Percentiles rank a stretch among this genome's conserved stretches.
These are phyloP conservation scores for Carex pumila DNA, from an alignment of 176 grass and related monocot species.

Conservation along the genomic window DNA sequence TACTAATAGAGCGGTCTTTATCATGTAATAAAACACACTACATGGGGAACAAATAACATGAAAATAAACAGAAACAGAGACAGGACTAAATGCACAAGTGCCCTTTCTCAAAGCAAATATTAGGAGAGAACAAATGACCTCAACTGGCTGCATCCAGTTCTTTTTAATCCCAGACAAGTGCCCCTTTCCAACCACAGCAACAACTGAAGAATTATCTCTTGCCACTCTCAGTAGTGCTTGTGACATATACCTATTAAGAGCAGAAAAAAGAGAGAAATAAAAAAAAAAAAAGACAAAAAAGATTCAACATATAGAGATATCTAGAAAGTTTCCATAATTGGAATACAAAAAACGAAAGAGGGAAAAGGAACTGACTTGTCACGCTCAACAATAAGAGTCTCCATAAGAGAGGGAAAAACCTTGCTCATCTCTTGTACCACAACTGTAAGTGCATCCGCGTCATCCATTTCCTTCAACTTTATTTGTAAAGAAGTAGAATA, in stretches of 20 bases:
- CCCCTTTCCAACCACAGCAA: conserved; percentile 89
- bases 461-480: conserved; percentile 94
- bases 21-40: background rate
- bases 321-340: background rate
- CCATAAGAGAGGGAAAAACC: conserved; percentile 80
- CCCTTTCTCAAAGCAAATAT: background rate
- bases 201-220: conserved; percentile 73
- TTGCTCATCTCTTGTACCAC: conserved; percentile 98
- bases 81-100: background rate
- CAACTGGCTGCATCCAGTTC: conserved; percentile 67
- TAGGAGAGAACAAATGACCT: conserved; percentile 34
- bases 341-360: background rate
- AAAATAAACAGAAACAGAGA: background rate
- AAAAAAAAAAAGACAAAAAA: background rate
- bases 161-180: conserved; percentile 95
- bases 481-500: background rate
- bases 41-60: background rate
- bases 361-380: conserved; percentile 58
- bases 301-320: background rate
- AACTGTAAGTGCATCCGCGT: conserved; percentile 83
- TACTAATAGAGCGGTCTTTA: background rate
- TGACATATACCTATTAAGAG: conserved; percentile 83
- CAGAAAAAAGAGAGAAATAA: background rate
- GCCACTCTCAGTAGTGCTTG: conserved; percentile 54
- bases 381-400: conserved; percentile 82